Evolutionary conservation across 1,284 basidiomycete species (phyloP).

Genomic region (Golubevia pallescens): DNA sequence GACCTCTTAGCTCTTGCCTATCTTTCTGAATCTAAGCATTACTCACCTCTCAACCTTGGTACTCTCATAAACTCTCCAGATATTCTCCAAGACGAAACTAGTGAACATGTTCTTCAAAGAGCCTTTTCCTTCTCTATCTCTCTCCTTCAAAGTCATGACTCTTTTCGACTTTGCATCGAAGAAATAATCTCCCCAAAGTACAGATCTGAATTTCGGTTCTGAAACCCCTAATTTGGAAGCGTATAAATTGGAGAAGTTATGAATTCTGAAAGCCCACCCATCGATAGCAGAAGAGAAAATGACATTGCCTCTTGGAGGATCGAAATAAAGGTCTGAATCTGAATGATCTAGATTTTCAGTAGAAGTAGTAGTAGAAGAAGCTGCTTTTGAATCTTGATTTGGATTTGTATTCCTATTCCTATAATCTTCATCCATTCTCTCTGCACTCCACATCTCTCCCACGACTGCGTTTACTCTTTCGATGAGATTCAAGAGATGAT

Average conservation of each 20-base stretch:
- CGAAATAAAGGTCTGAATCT: conserved; percentile 83
- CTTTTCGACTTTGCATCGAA: conserved; percentile 95
- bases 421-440: conserved; percentile 74
- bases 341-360: too few relatives aligned
- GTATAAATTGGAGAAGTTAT: conserved; percentile 91
- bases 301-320: conserved; percentile 93
- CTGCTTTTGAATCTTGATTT: too few relatives aligned
- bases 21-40: conserved; percentile 7
- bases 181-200: conserved; percentile 97
- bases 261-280: conserved; percentile 95
- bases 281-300: conserved; percentile 95
- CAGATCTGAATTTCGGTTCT: conserved; percentile 82
- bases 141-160: conserved; percentile 87
- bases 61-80: conserved; percentile 86
- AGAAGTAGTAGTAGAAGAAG: too few relatives aligned
- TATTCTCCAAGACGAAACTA: conserved; percentile 94
- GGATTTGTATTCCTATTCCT: too few relatives aligned
- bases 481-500: conserved; percentile 88
- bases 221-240: conserved; percentile 89
- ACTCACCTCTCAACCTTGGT: conserved; percentile 35
- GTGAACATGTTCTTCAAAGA: conserved; percentile 95
- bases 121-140: conserved; percentile 70
- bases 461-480: conserved; percentile 99
- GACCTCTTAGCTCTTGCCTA: background rate
- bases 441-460: conserved; percentile 92